Evolutionary conservation across 208 protist genomes (phyloP).

Genomic region (Leishmania amazonensis): DNA sequence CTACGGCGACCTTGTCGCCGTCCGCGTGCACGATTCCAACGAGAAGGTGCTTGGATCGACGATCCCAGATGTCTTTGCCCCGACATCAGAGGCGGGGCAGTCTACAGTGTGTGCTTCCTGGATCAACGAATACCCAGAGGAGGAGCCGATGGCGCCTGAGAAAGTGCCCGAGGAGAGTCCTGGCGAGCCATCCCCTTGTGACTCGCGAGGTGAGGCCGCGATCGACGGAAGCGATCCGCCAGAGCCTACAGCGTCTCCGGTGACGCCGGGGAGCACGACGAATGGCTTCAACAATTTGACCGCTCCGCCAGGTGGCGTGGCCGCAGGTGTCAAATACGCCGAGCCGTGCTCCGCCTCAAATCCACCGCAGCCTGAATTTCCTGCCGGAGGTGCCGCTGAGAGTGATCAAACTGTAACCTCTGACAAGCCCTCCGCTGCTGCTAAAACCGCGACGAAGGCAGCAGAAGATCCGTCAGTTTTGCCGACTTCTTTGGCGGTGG

Average conservation of each 20-base stretch:
- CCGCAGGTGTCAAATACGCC: neutral
- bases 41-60: constrained; percentile 48
- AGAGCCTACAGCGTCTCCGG: neutral
- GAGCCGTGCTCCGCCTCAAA: neutral
- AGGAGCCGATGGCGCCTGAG: constrained; percentile 2
- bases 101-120: constrained; percentile 40
- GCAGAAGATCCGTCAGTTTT: neutral
- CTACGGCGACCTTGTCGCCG: constrained; percentile 35
- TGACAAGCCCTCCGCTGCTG: neutral
- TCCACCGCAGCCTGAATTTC: neutral
- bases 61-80: constrained; percentile 35
- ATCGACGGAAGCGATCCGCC: neutral
- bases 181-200: neutral
- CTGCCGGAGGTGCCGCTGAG: neutral
- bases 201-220: neutral
- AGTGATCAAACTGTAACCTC: neutral
- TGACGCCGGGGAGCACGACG: neutral
- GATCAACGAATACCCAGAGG: constrained; percentile 32
- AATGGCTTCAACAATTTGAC: neutral
- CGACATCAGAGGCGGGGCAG: constrained; percentile 8
- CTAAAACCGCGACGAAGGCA: constrained; percentile 5
- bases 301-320: neutral
- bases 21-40: constrained; percentile 44
- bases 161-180: neutral
- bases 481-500: neutral